These are phyloP conservation scores for Fraxinus latifolia DNA, from an alignment of 305 asterid genomes.

Conservation along the genomic window DNA sequence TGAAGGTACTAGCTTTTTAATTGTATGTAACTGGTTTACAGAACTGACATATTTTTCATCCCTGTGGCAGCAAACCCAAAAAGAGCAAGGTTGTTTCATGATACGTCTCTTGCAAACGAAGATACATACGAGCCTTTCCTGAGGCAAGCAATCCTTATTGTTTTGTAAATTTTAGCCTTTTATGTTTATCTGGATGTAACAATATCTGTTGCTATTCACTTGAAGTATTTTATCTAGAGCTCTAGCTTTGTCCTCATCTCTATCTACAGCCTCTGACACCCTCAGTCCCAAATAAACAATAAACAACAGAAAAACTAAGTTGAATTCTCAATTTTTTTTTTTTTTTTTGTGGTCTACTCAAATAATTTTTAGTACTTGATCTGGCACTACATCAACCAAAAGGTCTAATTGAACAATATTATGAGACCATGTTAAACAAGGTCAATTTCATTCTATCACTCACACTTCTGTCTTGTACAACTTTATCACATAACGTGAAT, in stretches of 20 bases:
- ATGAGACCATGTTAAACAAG: neutral
- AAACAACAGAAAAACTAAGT: neutral
- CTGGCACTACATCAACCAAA: neutral
- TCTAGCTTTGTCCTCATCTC: neutral
- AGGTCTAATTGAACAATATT: neutral
- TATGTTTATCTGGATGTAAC: constrained; percentile 6
- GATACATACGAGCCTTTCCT: constrained; percentile 86
- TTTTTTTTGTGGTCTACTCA: neutral
- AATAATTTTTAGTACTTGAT: neutral
- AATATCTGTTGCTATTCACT: constrained; percentile 3
- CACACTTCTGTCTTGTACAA: neutral
- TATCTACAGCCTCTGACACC: neutral
- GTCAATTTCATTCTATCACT: neutral
- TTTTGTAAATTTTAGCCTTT: constrained; percentile 15
- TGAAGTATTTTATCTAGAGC: neutral
- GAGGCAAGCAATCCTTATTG: constrained; percentile 45
- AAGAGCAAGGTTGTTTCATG: constrained; percentile 82
- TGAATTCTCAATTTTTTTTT: neutral
- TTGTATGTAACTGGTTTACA: constrained; percentile 10
- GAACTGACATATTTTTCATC: constrained; percentile 23
- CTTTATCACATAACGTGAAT: neutral
- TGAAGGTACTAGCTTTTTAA: neutral
- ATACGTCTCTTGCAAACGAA: constrained; percentile 62
- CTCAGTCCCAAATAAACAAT: neutral
- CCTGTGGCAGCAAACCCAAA: constrained; percentile 69